A percentile compares a stretch with the other conserved stretches of the same genome.
These are phyloP conservation scores for Beauveria pseudobassiana DNA, from an alignment of 2,329 filamentous ascomycete species.

Conservation along the genomic window DNA sequence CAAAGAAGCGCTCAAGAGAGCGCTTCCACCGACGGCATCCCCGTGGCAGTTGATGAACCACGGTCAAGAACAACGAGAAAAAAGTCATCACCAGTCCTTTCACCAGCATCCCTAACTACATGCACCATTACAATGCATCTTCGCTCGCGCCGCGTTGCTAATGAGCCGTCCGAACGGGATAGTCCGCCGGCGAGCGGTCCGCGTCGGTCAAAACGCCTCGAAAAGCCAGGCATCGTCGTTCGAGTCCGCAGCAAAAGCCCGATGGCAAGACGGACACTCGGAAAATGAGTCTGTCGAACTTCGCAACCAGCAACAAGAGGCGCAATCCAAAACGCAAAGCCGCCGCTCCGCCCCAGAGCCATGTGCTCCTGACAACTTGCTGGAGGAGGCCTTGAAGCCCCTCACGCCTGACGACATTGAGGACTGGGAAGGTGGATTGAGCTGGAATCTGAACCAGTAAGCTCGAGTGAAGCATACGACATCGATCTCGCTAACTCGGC, in stretches of 20 bases:
- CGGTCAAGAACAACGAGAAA: background rate
- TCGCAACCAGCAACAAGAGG: conserved; percentile 18
- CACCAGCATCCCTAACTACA: background rate
- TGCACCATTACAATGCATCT: background rate
- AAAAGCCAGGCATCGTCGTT: background rate
- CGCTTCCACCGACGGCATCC: background rate
- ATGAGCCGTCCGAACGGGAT: background rate
- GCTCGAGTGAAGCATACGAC: conserved; percentile 18
- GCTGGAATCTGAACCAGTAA: conserved; percentile 81
- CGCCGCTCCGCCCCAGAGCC: conserved; percentile 21
- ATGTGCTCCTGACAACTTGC: conserved; percentile 31
- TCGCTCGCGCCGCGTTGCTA: background rate
- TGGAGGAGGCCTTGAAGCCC: conserved; percentile 39
- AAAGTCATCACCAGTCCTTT: background rate
- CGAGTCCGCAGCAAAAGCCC: background rate
- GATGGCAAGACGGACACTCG: background rate
- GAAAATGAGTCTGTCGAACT: background rate
- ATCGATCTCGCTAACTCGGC: conserved; percentile 12
- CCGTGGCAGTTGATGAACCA: background rate
- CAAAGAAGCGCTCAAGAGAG: background rate
- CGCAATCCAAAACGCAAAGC: conserved; percentile 40
- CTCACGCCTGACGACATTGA: conserved; percentile 45
- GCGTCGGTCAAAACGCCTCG: background rate
- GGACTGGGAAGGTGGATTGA: conserved; percentile 72
- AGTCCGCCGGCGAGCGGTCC: background rate